These are phyloP conservation scores for Penicillium tannophilum DNA, from an alignment of 495 filamentous ascomycete species.

Conservation along the genomic window DNA sequence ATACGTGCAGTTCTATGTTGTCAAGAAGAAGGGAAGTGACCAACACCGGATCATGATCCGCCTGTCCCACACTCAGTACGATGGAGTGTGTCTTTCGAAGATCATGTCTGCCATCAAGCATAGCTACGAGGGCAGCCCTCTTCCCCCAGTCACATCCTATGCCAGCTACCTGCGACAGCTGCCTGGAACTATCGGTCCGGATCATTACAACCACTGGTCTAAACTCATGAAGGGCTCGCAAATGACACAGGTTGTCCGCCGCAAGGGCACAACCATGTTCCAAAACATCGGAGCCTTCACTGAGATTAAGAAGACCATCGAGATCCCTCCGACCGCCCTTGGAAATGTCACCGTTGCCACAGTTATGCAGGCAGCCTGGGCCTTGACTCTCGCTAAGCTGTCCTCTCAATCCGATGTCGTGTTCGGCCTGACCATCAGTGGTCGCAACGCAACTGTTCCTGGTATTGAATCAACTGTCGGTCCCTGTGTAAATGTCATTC, in stretches of 20 bases:
- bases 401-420: conserved; percentile 54
- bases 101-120: conserved; percentile 58
- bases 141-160: conserved; percentile 53
- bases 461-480: conserved; percentile 58
- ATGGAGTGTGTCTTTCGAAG: conserved; percentile 67
- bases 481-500: conserved; percentile 62
- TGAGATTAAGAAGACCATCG: conserved; percentile 41
- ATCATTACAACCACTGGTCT: conserved; percentile 57
- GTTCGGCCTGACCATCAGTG: conserved; percentile 57
- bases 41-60: conserved; percentile 63
- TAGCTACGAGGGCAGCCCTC: conserved; percentile 51
- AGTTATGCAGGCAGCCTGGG: conserved; percentile 60
- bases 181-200: conserved; percentile 44
- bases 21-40: conserved; percentile 50
- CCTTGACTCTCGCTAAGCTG: conserved; percentile 53
- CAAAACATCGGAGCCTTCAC: conserved; percentile 40
- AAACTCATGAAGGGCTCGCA: conserved; percentile 44
- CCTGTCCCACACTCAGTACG: conserved; percentile 75
- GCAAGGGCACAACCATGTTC: conserved; percentile 40
- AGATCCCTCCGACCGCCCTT: conserved; percentile 40
- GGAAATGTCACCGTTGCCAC: conserved; percentile 58
- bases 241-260: conserved; percentile 49
- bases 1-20: conserved; percentile 62
- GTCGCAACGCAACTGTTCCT: conserved; percentile 56
- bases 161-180: conserved; percentile 60